Evolutionary conservation across 2,329 filamentous ascomycete species (phyloP), one percentile per base, ranked within the genome.

Genomic region (Cephalotrichum gorgonifer): DNA sequence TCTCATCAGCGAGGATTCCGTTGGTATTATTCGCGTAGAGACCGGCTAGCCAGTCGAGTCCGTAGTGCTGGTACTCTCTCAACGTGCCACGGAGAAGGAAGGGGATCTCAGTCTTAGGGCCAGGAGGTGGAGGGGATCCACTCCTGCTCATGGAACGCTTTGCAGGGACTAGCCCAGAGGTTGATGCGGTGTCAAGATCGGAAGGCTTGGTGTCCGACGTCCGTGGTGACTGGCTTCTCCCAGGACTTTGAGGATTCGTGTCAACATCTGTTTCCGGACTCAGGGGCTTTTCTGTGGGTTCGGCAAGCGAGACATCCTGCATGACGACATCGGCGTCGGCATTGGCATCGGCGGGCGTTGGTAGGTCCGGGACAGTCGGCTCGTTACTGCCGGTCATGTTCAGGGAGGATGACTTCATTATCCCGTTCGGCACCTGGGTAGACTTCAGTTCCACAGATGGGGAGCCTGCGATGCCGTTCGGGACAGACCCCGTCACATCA

Each of bases 1-100:
- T 98, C 63, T 98, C 93, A 61, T 98, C 94, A 1, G 93, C 93
- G 20, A 98, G 72, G 49, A 98, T 98, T 22, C 93, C 93, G 59
- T 97, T 98, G 25, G 91, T 95, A 54, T 86, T 85, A 54, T 93
- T 94, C 15, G 83, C 83, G 62, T 98, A 97, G 1, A 98, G 75
- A 0, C 89, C 88, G 2, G 90, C 89, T 43, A 98, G 81, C 93
- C 93, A 98, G 62, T 98, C 93, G 7, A 98, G 70, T n/a, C 93
- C 94, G 59, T 88, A 87, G 59, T 96, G 93, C 58, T 98, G 93
- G 60, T 98, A 98, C 63, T 95, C 91, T 62, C 94, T 86, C 11
- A 98, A 71, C 1, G 81, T 95, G 20, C 93, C 93, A 45, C 93
- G 84, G 0, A 96, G 72, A 11, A 98, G 75, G 53, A 88, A 85